These are phyloP conservation scores for Malus sieversii DNA, from an alignment of 306 rosid genomes.

Conservation along the genomic window DNA sequence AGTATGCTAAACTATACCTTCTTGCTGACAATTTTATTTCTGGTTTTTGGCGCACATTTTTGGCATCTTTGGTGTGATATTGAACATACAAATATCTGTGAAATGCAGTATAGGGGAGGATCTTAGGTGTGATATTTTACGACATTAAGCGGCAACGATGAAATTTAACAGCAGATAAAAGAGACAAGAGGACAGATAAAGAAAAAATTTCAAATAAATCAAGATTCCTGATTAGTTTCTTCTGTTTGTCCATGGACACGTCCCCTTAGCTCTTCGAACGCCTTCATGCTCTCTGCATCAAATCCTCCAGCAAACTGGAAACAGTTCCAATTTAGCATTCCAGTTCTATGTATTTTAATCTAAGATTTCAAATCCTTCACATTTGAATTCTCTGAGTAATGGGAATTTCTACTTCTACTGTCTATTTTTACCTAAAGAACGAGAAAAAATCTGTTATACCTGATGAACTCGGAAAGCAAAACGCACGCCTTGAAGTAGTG, in stretches of 20 bases:
- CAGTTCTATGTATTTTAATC: background rate
- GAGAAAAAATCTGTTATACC: constrained; percentile 30
- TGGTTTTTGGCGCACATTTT: too few species aligned
- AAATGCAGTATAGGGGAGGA: constrained; percentile 85
- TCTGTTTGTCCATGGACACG: constrained; percentile 44
- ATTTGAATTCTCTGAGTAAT: background rate
- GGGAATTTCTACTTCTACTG: background rate
- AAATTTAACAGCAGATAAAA: constrained; percentile 32
- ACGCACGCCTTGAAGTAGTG: constrained; percentile 82
- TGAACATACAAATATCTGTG: background rate
- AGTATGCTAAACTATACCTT: too few species aligned
- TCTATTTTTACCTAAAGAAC: too few species aligned
- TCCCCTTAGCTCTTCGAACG: constrained; percentile 79
- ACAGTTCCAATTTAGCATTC: constrained; percentile 16
- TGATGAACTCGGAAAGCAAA: constrained; percentile 94
- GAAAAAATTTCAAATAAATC: background rate
- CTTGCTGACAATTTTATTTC: too few species aligned
- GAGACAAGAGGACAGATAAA: background rate
- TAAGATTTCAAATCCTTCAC: background rate
- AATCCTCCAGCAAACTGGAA: constrained; percentile 93
- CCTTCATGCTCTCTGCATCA: constrained; percentile 92
- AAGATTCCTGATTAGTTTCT: constrained; percentile 36
- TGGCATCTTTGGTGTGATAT: background rate
- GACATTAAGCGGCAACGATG: constrained; percentile 3
- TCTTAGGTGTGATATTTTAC: constrained; percentile 19